Evolutionary conservation across 2,329 filamentous ascomycete genomes (phyloP), one percentile per base, ranked within the genome.

Genomic region (Colletotrichum cuscutae): DNA sequence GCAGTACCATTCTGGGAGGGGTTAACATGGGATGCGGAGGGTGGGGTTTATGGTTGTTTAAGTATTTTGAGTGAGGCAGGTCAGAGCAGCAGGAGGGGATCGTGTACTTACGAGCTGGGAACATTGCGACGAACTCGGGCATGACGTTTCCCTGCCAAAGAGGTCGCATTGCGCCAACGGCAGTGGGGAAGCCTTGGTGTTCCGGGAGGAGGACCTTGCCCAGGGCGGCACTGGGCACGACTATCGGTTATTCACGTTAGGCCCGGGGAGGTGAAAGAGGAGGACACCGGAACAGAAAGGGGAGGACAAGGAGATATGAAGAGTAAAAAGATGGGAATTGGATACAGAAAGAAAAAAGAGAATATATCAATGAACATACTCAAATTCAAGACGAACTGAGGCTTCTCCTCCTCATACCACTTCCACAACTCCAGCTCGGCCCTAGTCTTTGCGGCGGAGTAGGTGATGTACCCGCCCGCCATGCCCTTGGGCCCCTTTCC

Each of bases 371-470:
- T 28, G 26, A 13, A n/a, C 61, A 42, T 49, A 54, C 68, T 32
- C 13, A 24, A 66, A 69, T 82, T 83, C 4, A 80, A 75, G 0
- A 77, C 75, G 11, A 85, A 77, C 0, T 74, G 72, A 2, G 79
- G 82, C 12, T 78, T 80, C 37, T 79, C 58, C 57, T 82, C 78
- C 28, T 79, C 72, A 4, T 79, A 73, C 64, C 80, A 85, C 26
- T 82, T 79, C 84, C 84, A 85, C 4, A 82, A 35, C 2, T 77
- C 82, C 71, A 80, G 76, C 64, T 86, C 83, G 0, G 77, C 77
- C 32, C 80, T 79, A 0, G 78, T 75, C 71, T 85, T 86, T 68
- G 82, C 83, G 0, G 84, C 82, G 0, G 75, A 76, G 68, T 86
- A 86, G 13, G 69, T n/a, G 9, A 70, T 74, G 22, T 75, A 75